Evolutionary conservation across 768 basidiomycete genomes (phyloP).

Genomic region (Clavaria fumosa): DNA sequence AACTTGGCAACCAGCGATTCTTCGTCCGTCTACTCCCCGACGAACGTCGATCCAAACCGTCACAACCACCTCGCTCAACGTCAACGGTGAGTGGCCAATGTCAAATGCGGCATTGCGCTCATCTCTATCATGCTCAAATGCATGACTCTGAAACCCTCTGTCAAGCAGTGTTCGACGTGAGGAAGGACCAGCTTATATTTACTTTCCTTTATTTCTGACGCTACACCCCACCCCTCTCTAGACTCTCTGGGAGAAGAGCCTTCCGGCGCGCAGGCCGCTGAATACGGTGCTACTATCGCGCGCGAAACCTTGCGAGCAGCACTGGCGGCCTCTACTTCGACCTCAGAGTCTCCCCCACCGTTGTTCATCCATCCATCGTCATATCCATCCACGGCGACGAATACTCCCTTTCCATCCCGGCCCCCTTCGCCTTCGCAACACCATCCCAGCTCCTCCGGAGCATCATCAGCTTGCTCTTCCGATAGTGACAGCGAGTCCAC

Average conservation of each 20-base stretch:
- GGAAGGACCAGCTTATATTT: too few relatives aligned
- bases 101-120: too few relatives aligned
- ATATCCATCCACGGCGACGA: slow-evolving; percentile 25
- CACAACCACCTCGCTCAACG: too few relatives aligned
- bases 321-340: slow-evolving; percentile 15
- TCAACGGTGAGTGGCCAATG: too few relatives aligned
- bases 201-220: too few relatives aligned
- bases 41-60: too few relatives aligned
- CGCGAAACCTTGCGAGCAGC: slow-evolving; percentile 10
- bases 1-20: too few relatives aligned
- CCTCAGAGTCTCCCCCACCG: slow-evolving; percentile 12
- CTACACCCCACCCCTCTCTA: too few relatives aligned
- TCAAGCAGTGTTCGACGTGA: too few relatives aligned
- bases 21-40: too few relatives aligned
- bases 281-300: slow-evolving; percentile 23
- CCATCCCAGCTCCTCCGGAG: slow-evolving; percentile 32
- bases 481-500: slow-evolving; percentile 49
- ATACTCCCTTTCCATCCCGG: slow-evolving; percentile 49
- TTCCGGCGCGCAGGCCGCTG: slow-evolving; percentile 30
- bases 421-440: slow-evolving; percentile 43
- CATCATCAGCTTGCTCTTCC: slow-evolving; percentile 38
- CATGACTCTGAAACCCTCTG: too few relatives aligned
- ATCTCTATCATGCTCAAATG: too few relatives aligned
- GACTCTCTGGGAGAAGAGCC: slow-evolving; percentile 20
- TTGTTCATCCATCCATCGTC: slow-evolving; percentile 25